Conservation (phyloP, 176 grass and related monocot species). For the Oryza glumipatula region DNA sequence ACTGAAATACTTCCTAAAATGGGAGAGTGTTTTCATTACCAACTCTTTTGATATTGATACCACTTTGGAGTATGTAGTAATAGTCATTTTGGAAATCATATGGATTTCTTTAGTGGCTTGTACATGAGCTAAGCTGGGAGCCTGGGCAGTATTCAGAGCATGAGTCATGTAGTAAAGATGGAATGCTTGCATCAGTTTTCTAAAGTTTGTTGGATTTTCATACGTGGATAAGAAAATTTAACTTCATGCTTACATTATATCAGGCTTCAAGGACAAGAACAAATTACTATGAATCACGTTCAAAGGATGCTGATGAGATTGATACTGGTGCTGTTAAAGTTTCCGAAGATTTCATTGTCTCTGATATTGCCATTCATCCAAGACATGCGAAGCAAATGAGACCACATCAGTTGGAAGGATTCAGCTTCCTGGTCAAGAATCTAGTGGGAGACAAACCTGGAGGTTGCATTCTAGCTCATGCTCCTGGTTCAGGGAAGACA, state of each 20-base stretch:
- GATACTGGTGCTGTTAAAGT: slow-evolving; percentile 53
- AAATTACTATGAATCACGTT: slow-evolving; percentile 39
- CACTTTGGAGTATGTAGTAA: not conserved
- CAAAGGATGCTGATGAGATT: slow-evolving; percentile 59
- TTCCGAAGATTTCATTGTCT: slow-evolving; percentile 65
- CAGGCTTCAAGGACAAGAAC: slow-evolving; percentile 72
- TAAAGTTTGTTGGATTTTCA: not conserved
- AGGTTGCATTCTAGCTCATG: slow-evolving; percentile 97
- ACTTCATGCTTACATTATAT: slow-evolving; percentile 35
- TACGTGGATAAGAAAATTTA: slow-evolving; percentile 22
- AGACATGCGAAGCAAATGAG: slow-evolving; percentile 86
- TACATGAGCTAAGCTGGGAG: slow-evolving; percentile 4
- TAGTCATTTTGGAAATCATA: slow-evolving; percentile 7
- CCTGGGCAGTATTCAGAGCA: not conserved
- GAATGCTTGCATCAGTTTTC: not conserved
- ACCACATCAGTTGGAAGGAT: slow-evolving; percentile 87
- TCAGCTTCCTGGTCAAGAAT: slow-evolving; percentile 94
- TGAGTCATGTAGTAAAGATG: slow-evolving; percentile 14
- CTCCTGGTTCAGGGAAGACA: slow-evolving; percentile 94
- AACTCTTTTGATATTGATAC: not conserved
- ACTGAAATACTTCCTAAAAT: not conserved
- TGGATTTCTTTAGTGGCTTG: slow-evolving; percentile 2
- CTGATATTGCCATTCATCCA: slow-evolving; percentile 87
- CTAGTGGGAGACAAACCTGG: slow-evolving; percentile 74
- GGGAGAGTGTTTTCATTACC: not conserved